Conservation (phyloP, 768 basidiomycete species). For the Leccinellum luteum region DNA sequence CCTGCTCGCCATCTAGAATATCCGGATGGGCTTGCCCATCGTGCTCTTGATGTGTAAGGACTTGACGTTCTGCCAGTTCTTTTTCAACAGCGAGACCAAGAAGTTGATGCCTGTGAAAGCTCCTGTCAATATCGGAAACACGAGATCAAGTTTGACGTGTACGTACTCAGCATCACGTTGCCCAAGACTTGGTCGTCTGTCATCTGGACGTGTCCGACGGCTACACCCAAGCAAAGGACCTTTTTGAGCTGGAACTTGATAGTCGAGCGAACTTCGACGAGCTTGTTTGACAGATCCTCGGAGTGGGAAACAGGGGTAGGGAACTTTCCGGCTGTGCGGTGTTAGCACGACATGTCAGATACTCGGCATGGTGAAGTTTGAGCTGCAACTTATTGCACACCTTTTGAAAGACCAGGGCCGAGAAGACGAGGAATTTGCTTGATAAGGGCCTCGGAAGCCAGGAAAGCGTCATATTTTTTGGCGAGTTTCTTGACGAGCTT, state of each 20-base stretch:
- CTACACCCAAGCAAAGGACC: slow-evolving; percentile 98
- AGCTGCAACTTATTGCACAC: slow-evolving; percentile 38
- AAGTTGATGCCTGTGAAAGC: slow-evolving; percentile 89
- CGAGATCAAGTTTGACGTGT: not conserved
- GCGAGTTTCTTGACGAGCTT: slow-evolving; percentile 99
- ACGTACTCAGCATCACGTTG: slow-evolving; percentile 95
- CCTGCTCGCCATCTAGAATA: slow-evolving; percentile 59
- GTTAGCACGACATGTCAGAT: not conserved
- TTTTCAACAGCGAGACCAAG: slow-evolving; percentile 98
- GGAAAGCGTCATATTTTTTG: slow-evolving; percentile 99
- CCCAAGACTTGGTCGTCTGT: slow-evolving; percentile 93
- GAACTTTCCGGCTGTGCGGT: slow-evolving; percentile 88
- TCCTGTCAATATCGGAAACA: slow-evolving; percentile 5
- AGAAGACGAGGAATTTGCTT: slow-evolving; percentile 99
- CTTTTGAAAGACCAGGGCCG: slow-evolving; percentile 99
- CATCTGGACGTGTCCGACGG: slow-evolving; percentile 98
- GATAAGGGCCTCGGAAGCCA: slow-evolving; percentile 95
- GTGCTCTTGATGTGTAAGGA: slow-evolving; percentile 98
- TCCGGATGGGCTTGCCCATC: slow-evolving; percentile 97
- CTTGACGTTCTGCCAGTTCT: slow-evolving; percentile 99
- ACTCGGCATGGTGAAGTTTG: not conserved
- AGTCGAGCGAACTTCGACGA: slow-evolving; percentile 94
- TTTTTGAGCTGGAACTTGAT: slow-evolving; percentile 99
- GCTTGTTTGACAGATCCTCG: slow-evolving; percentile 88
- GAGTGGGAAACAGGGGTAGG: slow-evolving; percentile 92